Base-by-base conservation (phyloP, 2,329 filamentous ascomycete genomes). In the Zelopaecilomyces penicillatus region DNA sequence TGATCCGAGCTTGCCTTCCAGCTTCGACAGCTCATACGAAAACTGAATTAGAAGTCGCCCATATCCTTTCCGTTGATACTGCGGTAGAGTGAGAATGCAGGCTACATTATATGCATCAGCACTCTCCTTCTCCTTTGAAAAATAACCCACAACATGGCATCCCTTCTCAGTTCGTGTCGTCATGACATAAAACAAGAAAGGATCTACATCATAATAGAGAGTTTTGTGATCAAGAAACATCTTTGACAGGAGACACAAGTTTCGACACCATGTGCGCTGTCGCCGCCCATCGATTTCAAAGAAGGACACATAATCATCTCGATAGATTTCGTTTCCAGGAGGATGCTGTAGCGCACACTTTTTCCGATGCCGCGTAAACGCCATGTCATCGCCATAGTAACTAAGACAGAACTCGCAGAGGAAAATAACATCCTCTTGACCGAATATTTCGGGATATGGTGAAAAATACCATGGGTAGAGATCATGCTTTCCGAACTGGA, bases 401-500 rank as follows among this genome's bases (percentile, higher is more conserved):
- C 80, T 83, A 27, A 98, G 75, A 58, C 93, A 98, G 66, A 96
- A 96, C 64, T 98, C 94, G 75, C 94, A 96, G 56, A 98, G 91
- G 68, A 86, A 96, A 53, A 97, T 87, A 52, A 93, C 76, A 54
- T 98, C 93, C 54, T 85, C 85, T 54, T 93, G 85, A 26, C 84
- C 83, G 62, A 95, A 97, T 3, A 82, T 74, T 59, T 94, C 85
- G 0, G 93, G 93, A 57, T 98, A 98, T 0, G 93, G 93, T 5
- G 89, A 95, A 69, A 98, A 98, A 65, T 98, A 98, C 93, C 93
- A 98, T 0, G 93, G 93, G 62, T 95, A 94, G 37, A 98, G 79
- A 57, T 96, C 88, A 61, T 82, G 85, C 55, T 83, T 82, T 37
- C 93, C 94, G 73, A 98, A 97, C 62, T 97, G 91, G 4, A 98